Base-by-base conservation (phyloP, 805 yeast species). In the Myxozyma udenii region DNA sequence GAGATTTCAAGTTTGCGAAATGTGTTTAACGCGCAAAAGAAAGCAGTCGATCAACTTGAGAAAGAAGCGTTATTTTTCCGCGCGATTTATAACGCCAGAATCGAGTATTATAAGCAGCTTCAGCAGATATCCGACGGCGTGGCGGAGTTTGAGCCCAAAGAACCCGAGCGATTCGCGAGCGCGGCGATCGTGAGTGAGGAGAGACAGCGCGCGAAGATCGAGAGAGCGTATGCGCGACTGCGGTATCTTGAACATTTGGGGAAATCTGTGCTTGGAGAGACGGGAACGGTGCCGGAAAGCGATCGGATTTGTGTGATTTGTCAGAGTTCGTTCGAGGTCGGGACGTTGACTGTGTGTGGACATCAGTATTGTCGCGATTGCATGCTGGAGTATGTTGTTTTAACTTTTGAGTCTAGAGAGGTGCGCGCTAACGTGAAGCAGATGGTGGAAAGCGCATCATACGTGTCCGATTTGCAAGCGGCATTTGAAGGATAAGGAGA, bases 341-440 rank as follows among this genome's bases (percentile, higher is more conserved):
- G 98, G 0, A 77, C 93, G 0, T 71, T 93, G 50, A 84, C 95
- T 0, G 81, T 81, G 7, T 93, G 98, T 74, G 98, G 98, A 0
- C 98, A 93, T 68, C 82, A 81, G 60, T 93, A 85, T 64, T 93
- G 98, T 66, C 78, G 80, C 51, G 85, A 79, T 1, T 93, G 98
- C 66, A 72, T 93, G 33, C 75, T 71, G 18, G 81, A 75, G 58
- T 53, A 32, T 36, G 58, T 50, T n/a, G n/a, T 21, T 41, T 33
- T 12, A n/a, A 14, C 12, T 22, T 16, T 35, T 25, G n/a, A 4
- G 19, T 26, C n/a, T 18, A 16, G 19, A 16, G 3, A 24, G 35
- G 3, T 12, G 22, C 16, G 16, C 11, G 19, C 35, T 40, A 30
- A 41, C 38, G 7, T 14, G 11, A n/a, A 12, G 11, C 28, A 51